Base-by-base conservation (phyloP, 2,329 filamentous ascomycete species). In the Cordyceps sp. region DNA sequence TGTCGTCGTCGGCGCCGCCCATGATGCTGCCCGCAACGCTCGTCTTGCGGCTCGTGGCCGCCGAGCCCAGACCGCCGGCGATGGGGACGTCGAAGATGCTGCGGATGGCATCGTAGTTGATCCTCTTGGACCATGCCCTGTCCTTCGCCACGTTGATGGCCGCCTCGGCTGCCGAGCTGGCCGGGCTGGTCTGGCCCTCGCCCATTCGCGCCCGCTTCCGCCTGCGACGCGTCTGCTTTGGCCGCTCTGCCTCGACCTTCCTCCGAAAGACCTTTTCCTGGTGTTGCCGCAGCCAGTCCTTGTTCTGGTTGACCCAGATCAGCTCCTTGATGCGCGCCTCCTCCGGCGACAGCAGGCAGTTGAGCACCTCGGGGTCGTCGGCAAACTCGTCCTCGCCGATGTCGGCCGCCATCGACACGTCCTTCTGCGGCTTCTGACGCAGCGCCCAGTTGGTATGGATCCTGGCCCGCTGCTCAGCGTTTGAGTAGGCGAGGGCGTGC, bases 231-330 rank as follows among this genome's bases (percentile, higher is more conserved):
- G 57, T 65, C 34, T 63, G 66, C 55, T 66, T 80, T 34, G 61
- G 67, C 40, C 53, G 61, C 44, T 56, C 66, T 9, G 64, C 65
- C 36, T 69, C 69, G 38, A 71, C 59, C 52, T 85, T 82, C 36
- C 75, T 70, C 25, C 79, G 71, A 35, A 92, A 78, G 6, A 79
- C 66, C 53, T 90, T 93, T 37, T 81, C 74, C 47, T 94, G 85
- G 48, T 92, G 79, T 30, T 75, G 70, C 8, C 88, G 80, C 25
- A 98, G 64, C 70, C 86, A 98, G 42, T 92, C 84, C 50, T 90
- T 85, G 54, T 98, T 96, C 49, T 86, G 77, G 37, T 88, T 86
- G 27, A 93, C 75, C 90, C 90, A 98, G 32, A 96, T 81, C 37
- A 75, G 73, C 52, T 94, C 86, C 52, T 94, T 96, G 47, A 85